Percentiles rank a stretch among this genome's conserved stretches.
phyloP scores from a whole-genome alignment of 2,329 filamentous ascomycete genomes.

The Aspergillus sojae region DNA sequence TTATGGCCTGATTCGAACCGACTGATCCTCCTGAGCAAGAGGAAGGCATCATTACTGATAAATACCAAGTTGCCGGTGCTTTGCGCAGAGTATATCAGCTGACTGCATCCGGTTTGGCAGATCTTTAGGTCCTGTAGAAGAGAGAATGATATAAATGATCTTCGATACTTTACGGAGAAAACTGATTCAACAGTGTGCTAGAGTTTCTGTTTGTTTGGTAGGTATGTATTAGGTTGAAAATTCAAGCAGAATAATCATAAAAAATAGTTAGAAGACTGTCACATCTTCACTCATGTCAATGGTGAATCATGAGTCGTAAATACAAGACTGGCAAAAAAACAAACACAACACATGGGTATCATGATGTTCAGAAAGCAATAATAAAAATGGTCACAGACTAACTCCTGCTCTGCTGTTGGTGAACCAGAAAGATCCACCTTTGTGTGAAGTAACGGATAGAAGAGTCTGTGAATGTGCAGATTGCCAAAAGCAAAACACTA shows the following conservation, averaged over 20 bases:
- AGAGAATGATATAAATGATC: too few relatives aligned
- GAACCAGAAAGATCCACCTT: background rate
- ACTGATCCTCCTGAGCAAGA: too few relatives aligned
- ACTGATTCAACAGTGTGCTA: too few relatives aligned
- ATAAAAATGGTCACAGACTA: background rate
- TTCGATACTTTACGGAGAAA: too few relatives aligned
- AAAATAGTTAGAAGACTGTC: background rate
- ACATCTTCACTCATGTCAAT: constrained; percentile 2
- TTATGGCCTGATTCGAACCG: too few relatives aligned
- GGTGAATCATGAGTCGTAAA: constrained; percentile 6
- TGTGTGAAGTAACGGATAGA: background rate
- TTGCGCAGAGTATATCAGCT: too few relatives aligned
- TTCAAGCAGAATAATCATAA: background rate
- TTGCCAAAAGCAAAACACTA: background rate
- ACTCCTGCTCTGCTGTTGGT: background rate
- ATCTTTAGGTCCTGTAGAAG: too few relatives aligned
- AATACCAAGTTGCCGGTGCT: too few relatives aligned
- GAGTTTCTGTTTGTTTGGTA: too few relatives aligned
- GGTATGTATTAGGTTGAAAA: background rate
- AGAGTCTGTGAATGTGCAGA: background rate
- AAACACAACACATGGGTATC: constrained; percentile 31
- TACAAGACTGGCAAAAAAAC: constrained; percentile 12
- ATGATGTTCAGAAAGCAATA: constrained; percentile 15
- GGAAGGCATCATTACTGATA: too few relatives aligned
- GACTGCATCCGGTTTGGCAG: too few relatives aligned